Evolutionary conservation across 2,329 filamentous ascomycete genomes (phyloP), one percentile per base, ranked within the genome.

Genomic region (Coleophoma crateriformis): DNA sequence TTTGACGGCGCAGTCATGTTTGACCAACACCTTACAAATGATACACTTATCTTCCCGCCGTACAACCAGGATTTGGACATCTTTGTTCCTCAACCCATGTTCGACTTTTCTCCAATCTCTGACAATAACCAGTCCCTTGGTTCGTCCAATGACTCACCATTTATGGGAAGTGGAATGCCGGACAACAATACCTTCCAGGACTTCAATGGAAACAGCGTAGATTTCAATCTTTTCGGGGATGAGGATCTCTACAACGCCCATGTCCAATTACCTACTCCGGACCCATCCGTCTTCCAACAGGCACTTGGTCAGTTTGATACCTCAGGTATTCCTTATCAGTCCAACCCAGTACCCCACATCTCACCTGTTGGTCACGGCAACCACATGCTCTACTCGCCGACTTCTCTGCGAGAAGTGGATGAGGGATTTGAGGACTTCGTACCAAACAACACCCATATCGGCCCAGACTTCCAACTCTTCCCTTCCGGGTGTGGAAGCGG

Each of bases 281-380:
- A 57, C 2, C 57, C 59, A 40, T 68, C 73, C 13, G 58, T 74
- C 38, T 71, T 66, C 59, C 69, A 68, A 33, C 67, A 68, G n/a
- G 46, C 44, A 13, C 44, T 59, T 22, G 50, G 46, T 13, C 43
- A 50, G 50, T 63, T 58, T 55, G 57, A 57, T 51, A 56, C 56
- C 61, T 50, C 58, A 59, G 33, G 65, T 69, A 33, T 56, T 43
- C 50, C 54, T n/a, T 58, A 56, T 40, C 50, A 43, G 22, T 42
- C 54, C n/a, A 55, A 62, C 35, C 58, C 68, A 7, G 63, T 67
- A 34, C 68, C 74, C 22, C 84, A 88, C 53, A 77, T 89, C 53
- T 90, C 86, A 3, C 85, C 85, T 8, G 74, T 76, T 48, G 86
- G 83, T 5, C 85, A 88, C 59, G 76, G 78, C 34, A 83, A 85